phyloP scores from a whole-genome alignment of 1,139 yeast genomes.

The Scheffersomyces parashehatae region DNA sequence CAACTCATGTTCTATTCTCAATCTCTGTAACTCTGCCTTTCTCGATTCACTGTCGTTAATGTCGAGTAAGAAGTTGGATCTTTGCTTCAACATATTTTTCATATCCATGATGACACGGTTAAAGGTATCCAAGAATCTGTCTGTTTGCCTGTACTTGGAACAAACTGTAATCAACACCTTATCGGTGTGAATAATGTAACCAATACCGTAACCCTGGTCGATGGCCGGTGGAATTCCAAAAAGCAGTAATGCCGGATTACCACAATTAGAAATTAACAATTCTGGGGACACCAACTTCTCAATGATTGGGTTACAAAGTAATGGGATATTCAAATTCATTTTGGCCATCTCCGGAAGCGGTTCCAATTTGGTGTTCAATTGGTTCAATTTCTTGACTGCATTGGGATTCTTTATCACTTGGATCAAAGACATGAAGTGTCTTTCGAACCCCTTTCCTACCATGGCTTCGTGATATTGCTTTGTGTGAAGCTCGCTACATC shows the following conservation, averaged over 20 bases:
- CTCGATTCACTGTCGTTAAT: constrained; percentile 38
- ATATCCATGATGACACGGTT: constrained; percentile 60
- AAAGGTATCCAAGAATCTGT: constrained; percentile 63
- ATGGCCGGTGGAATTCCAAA: constrained; percentile 79
- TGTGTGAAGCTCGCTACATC: constrained; percentile 55
- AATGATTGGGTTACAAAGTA: constrained; percentile 58
- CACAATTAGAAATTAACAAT: constrained; percentile 59
- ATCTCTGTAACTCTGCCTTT: constrained; percentile 33
- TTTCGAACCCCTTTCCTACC: constrained; percentile 67
- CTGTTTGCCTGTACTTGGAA: constrained; percentile 75
- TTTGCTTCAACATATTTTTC: constrained; percentile 43
- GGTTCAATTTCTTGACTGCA: constrained; percentile 41
- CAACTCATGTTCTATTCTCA: constrained; percentile 39
- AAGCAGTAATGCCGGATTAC: constrained; percentile 70
- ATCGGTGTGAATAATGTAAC: constrained; percentile 71
- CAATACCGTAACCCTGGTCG: constrained; percentile 76
- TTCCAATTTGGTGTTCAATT: constrained; percentile 35
- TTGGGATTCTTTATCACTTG: constrained; percentile 39
- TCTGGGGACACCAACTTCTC: constrained; percentile 45
- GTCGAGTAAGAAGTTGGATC: constrained; percentile 34
- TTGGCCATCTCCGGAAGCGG: constrained; percentile 17
- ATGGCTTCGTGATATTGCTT: constrained; percentile 52
- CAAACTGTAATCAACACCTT: constrained; percentile 60
- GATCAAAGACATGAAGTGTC: constrained; percentile 65
- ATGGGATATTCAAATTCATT: constrained; percentile 44